These are phyloP conservation scores for Colletotrichum abscissum DNA, from an alignment of 2,329 filamentous ascomycete genomes.

Conservation along the genomic window DNA sequence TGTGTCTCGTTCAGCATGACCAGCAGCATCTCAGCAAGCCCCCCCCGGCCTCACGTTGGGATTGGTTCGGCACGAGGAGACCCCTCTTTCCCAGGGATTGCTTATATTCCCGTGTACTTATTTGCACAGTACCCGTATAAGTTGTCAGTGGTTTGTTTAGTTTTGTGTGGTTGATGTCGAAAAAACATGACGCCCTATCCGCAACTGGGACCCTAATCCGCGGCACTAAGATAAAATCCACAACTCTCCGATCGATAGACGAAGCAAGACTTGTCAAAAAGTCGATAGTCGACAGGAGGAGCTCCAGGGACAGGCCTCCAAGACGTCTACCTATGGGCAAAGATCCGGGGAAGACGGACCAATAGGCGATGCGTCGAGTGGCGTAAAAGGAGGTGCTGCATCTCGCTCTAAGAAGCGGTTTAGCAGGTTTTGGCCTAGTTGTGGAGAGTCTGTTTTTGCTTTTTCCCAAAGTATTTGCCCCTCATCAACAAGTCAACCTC, in stretches of 20 bases:
- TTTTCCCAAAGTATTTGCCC: background rate
- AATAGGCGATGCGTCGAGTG: constrained; percentile 11
- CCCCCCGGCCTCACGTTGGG: too few relatives aligned
- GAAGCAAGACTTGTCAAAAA: constrained; percentile 12
- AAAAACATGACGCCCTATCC: background rate
- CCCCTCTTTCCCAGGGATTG: background rate
- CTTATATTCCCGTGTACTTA: background rate
- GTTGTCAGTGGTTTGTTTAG: background rate
- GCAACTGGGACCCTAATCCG: background rate
- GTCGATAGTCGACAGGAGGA: background rate
- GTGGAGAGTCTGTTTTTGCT: background rate
- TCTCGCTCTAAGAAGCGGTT: background rate
- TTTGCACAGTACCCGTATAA: background rate
- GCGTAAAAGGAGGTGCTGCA: constrained; percentile 14
- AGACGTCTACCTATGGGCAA: background rate
- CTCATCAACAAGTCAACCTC: background rate
- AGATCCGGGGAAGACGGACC: constrained; percentile 29
- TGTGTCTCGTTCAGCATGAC: constrained; percentile 8
- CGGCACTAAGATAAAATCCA: background rate
- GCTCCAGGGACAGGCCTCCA: background rate
- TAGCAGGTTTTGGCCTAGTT: constrained; percentile 10
- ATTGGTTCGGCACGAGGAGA: background rate
- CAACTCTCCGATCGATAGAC: constrained; percentile 26
- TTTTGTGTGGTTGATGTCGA: background rate
- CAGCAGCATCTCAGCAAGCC: background rate